Evolutionary conservation across 495 filamentous ascomycete species (phyloP), one percentile per base, ranked within the genome.

Genomic region (Hyaloscypha bicolor): DNA sequence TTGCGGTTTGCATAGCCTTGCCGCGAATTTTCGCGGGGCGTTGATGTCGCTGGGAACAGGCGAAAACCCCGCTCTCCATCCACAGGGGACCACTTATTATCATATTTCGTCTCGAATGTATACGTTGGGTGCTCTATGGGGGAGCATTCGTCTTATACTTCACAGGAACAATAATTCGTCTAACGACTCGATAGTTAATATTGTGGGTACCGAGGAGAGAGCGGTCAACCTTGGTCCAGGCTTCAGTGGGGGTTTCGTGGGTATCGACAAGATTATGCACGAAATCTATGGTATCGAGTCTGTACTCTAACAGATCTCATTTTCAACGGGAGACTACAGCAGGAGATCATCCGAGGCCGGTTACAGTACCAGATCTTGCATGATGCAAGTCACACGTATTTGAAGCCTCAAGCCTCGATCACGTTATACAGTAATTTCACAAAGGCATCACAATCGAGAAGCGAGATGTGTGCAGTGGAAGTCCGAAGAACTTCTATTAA

Each of bases 21-120:
- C 56, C 64, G 64, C 64, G 1, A 66, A 59, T 61, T 53, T 60
- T 66, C 39, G 64, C 56, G 57, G 64, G 64, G 64, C 16, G 55
- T n/a, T 60, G 64, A 60, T 61, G 56, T 53, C 37, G 39, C 31
- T 32, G 21, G 62, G 56, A 48, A 35, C 48, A 19, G 30, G 53
- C 53, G 53, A 56, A 48, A 9, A 42, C 59, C 59, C 37, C 16
- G 9, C 57, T 60, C 6, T 6, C 29, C 32, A 11, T 6, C 42
- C 42, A 4, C 16, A 48, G 12, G 12, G 8, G 35, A 48, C 42
- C 9, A 48, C 42, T 12, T 48, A 6, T 48, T 48, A 48, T 48
- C 42, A 48, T 19, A 16, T 16, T 48, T 48, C 42, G 9, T 48
- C 16, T 48, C 11, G 42, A 48, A 4, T 16, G 9, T 12, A 48